Evolutionary conservation across 2,329 filamentous ascomycete species (phyloP).

Genomic region (Pestalotiopsis sp.): DNA sequence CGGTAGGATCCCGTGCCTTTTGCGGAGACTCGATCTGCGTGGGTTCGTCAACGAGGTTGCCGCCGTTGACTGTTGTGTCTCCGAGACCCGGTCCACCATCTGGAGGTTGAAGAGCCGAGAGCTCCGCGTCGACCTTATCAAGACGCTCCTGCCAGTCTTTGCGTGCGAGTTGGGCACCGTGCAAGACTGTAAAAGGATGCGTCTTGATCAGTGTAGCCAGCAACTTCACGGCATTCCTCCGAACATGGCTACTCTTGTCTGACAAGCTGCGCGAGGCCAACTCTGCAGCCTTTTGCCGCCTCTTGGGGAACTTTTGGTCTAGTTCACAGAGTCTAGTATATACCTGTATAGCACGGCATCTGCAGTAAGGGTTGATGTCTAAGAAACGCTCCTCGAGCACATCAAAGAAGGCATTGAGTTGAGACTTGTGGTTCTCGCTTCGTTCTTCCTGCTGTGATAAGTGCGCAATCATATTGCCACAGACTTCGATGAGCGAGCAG

Average conservation of each 20-base stretch:
- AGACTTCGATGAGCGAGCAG: conserved; percentile 94
- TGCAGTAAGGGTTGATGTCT: conserved; percentile 94
- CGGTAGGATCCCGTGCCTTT: conserved; percentile 53
- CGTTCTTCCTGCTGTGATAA: conserved; percentile 90
- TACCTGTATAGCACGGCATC: conserved; percentile 89
- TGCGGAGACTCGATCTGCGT: conserved; percentile 76
- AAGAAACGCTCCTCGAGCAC: conserved; percentile 95
- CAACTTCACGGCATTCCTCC: conserved; percentile 92
- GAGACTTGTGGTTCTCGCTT: conserved; percentile 89
- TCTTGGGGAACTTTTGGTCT: conserved; percentile 94
- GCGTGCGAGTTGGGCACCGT: conserved; percentile 81
- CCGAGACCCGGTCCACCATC: conserved; percentile 72
- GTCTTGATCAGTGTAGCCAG: conserved; percentile 87
- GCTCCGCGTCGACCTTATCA: conserved; percentile 79
- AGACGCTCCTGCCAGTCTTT: conserved; percentile 86
- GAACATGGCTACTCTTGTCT: conserved; percentile 97
- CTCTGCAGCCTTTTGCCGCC: conserved; percentile 84
- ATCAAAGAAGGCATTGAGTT: conserved; percentile 96
- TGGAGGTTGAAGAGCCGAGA: conserved; percentile 81
- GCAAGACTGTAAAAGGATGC: conserved; percentile 90
- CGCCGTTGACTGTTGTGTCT: conserved; percentile 64
- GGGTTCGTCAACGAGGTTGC: conserved; percentile 83
- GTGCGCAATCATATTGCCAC: conserved; percentile 90
- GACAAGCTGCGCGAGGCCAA: conserved; percentile 87
- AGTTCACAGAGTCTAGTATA: conserved; percentile 90